Percentiles rank a stretch among this genome's conserved stretches.
These are phyloP conservation scores for sunflower (Helianthus annuus) DNA, from an alignment of 129 eudicot genomes.

Conservation along the genomic window DNA sequence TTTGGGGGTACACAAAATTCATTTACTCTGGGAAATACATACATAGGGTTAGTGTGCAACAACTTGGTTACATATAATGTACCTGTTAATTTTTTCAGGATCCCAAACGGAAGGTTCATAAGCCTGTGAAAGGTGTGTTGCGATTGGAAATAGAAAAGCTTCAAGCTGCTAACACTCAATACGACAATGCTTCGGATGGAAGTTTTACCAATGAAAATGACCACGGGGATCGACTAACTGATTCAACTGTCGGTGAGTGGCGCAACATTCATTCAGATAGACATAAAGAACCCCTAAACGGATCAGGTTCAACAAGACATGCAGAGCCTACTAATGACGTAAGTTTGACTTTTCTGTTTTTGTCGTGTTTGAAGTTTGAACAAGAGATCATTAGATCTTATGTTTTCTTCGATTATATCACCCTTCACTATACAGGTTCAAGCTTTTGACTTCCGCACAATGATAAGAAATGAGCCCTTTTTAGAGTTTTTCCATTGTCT, in stretches of 20 bases:
- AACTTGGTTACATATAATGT: not conserved
- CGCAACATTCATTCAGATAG: slow-evolving; percentile 59
- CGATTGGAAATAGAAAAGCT: slow-evolving; percentile 92
- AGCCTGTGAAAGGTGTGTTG: slow-evolving; percentile 94
- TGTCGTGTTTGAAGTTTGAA: not conserved
- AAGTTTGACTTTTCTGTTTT: slow-evolving; percentile 26
- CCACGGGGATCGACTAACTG: slow-evolving; percentile 55
- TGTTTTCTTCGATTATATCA: not conserved
- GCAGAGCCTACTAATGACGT: slow-evolving; percentile 66
- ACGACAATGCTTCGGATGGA: slow-evolving; percentile 71
- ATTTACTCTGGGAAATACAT: not conserved
- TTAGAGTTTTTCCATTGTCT: slow-evolving; percentile 96
- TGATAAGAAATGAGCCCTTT: slow-evolving; percentile 94
- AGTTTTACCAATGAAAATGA: slow-evolving; percentile 59
- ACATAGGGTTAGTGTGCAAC: slow-evolving; percentile 5
- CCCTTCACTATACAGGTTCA: slow-evolving; percentile 64
- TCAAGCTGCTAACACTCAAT: slow-evolving; percentile 66
- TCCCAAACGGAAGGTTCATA: slow-evolving; percentile 95
- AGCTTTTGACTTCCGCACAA: slow-evolving; percentile 95
- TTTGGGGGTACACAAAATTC: not conserved
- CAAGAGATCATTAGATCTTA: not conserved
- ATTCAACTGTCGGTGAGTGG: slow-evolving; percentile 46
- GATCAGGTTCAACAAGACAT: slow-evolving; percentile 51
- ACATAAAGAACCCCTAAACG: slow-evolving; percentile 65
- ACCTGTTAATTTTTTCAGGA: slow-evolving; percentile 46